phyloP scores from a whole-genome alignment of 176 grass and related monocot genomes.

The Rhynchospora pubera region DNA sequence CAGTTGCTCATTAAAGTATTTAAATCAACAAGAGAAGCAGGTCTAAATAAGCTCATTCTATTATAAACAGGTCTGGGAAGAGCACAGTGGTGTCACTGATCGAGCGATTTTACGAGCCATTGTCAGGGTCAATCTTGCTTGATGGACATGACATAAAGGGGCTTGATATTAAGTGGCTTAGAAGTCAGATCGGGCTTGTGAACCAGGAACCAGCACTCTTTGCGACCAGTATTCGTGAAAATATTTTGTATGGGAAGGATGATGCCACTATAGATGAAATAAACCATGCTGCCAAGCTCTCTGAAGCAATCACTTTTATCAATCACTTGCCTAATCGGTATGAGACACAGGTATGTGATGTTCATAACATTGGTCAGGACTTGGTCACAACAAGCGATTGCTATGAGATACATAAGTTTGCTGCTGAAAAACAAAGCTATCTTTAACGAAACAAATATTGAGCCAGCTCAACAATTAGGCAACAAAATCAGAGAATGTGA shows the following conservation, averaged over 20 bases:
- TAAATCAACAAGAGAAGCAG: not conserved
- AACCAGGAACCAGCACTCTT: slow-evolving; percentile 97
- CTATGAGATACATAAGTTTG: not conserved
- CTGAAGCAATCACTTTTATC: slow-evolving; percentile 78
- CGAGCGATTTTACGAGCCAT: slow-evolving; percentile 95
- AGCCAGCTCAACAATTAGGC: not conserved
- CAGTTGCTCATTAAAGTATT: not conserved
- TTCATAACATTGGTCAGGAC: not conserved
- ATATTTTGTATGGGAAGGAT: slow-evolving; percentile 92
- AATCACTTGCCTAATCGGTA: slow-evolving; percentile 76
- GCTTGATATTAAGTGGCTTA: slow-evolving; percentile 87
- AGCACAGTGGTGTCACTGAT: slow-evolving; percentile 90
- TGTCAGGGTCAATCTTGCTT: slow-evolving; percentile 44
- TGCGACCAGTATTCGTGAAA: slow-evolving; percentile 89
- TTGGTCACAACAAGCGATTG: not conserved
- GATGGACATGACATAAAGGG: slow-evolving; percentile 62
- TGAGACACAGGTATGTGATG: slow-evolving; percentile 55
- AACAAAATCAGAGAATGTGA: not conserved
- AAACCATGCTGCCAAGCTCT: slow-evolving; percentile 71
- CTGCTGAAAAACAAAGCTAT: not conserved
- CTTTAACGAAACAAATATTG: not conserved
- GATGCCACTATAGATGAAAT: slow-evolving; percentile 62
- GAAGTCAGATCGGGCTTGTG: slow-evolving; percentile 79
- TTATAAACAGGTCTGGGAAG: slow-evolving; percentile 54
- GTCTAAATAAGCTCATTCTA: not conserved